Evolutionary conservation across 2,329 filamentous ascomycete species (phyloP).

Genomic region (Coniosporium tulheliwenetii): DNA sequence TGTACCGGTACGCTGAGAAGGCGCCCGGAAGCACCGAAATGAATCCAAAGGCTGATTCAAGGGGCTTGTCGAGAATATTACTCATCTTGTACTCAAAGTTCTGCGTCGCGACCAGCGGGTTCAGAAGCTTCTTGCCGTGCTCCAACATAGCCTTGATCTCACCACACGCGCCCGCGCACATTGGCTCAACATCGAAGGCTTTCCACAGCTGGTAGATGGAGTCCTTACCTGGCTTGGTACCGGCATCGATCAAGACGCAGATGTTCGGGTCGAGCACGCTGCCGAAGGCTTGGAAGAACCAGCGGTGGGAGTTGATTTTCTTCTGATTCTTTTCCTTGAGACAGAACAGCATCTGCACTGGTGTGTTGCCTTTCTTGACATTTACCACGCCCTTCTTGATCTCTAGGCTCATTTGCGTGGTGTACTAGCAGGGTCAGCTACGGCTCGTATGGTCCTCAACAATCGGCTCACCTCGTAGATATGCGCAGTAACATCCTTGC

Average conservation of each 20-base stretch:
- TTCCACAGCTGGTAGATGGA: constrained; percentile 99
- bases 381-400: constrained; percentile 83
- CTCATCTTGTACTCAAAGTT: constrained; percentile 99
- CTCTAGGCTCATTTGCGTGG: constrained; percentile 69
- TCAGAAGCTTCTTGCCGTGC: constrained; percentile 73
- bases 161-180: constrained; percentile 93
- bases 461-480: constrained; percentile 53
- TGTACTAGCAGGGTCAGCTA: constrained; percentile 36
- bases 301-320: constrained; percentile 98
- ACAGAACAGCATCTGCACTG: constrained; percentile 94
- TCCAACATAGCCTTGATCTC: constrained; percentile 98
- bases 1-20: constrained; percentile 93
- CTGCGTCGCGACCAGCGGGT: constrained; percentile 86
- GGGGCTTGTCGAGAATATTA: constrained; percentile 94
- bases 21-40: constrained; percentile 93
- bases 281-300: constrained; percentile 98
- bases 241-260: constrained; percentile 88
- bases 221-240: constrained; percentile 83
- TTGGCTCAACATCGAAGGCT: constrained; percentile 91
- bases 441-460: too few relatives aligned
- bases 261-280: constrained; percentile 88
- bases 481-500: constrained; percentile 89
- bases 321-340: constrained; percentile 99
- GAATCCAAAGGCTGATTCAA: constrained; percentile 95
- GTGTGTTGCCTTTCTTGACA: constrained; percentile 68